These are phyloP conservation scores for Cercospora nicotianae DNA, from an alignment of 2,329 filamentous ascomycete genomes.

Conservation along the genomic window DNA sequence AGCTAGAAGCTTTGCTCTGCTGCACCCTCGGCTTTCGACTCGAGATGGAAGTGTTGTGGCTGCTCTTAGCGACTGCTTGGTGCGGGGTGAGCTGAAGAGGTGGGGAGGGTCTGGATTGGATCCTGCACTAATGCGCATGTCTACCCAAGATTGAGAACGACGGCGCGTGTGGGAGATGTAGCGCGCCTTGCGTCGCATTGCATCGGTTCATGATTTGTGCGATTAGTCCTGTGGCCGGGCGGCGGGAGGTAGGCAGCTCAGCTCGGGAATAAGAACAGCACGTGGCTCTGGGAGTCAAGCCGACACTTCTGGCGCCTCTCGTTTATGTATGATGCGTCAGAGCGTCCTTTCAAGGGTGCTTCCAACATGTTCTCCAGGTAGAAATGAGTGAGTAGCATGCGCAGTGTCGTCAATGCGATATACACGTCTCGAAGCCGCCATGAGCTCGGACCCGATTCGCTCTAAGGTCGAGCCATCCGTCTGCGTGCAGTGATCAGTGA, in stretches of 20 bases:
- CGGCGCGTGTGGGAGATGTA: not conserved
- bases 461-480: not conserved
- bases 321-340: not conserved
- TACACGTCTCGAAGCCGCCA: not conserved
- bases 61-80: not conserved
- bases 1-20: not conserved
- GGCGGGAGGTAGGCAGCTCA: not conserved
- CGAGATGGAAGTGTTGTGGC: not conserved
- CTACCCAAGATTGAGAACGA: not conserved
- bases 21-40: not conserved
- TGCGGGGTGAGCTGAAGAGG: slow-evolving; percentile 1
- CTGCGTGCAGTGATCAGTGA: not conserved
- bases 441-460: not conserved
- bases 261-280: not conserved
- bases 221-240: not conserved
- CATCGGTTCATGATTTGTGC: not conserved
- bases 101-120: not conserved
- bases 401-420: not conserved
- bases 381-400: not conserved
- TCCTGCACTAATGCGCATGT: not conserved
- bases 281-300: not conserved
- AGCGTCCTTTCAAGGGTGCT: not conserved
- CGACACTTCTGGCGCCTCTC: not conserved
- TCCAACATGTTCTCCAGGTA: not conserved
- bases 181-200: not conserved